A percentile compares a stretch with the other conserved stretches of the same genome.
Evolutionary conservation across 2,329 filamentous ascomycete genomes (phyloP).

Genomic region (Claviceps capensis): DNA sequence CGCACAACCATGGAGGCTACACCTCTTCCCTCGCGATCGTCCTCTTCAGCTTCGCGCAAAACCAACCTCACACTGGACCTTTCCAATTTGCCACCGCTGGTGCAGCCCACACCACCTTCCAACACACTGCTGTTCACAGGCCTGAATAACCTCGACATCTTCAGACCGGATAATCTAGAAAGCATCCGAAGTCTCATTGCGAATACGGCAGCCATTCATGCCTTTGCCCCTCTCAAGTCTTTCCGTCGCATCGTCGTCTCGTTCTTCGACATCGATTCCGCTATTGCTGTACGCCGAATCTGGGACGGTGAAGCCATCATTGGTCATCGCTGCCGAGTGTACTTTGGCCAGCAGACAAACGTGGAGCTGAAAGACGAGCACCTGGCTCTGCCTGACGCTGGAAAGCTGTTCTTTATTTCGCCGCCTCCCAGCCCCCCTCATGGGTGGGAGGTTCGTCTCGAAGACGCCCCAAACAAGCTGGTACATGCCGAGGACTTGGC

Average conservation of each 20-base stretch:
- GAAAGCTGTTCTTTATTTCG: constrained; percentile 61
- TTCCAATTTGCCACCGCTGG: constrained; percentile 54
- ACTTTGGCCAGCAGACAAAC: constrained; percentile 51
- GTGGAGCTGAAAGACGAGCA: constrained; percentile 41
- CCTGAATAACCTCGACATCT: constrained; percentile 59
- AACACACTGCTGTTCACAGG: constrained; percentile 81
- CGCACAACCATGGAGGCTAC: constrained; percentile 21
- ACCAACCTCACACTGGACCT: constrained; percentile 57
- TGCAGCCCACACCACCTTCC: constrained; percentile 58
- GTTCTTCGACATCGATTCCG: constrained; percentile 57
- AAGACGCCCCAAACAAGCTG: constrained; percentile 56
- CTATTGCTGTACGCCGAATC: constrained; percentile 54
- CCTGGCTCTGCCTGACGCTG: constrained; percentile 52
- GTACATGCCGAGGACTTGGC: constrained; percentile 58
- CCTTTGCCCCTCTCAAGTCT: constrained; percentile 68
- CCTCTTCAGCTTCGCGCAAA: constrained; percentile 31
- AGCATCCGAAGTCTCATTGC: constrained; percentile 59
- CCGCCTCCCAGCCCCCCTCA: constrained; percentile 55
- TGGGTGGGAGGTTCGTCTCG: constrained; percentile 54
- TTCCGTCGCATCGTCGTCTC: constrained; percentile 72
- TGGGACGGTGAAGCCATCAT: constrained; percentile 65
- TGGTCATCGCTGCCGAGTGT: constrained; percentile 55
- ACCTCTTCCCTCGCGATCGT: constrained; percentile 26
- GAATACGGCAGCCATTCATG: constrained; percentile 56
- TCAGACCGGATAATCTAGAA: constrained; percentile 59